These are phyloP conservation scores for Starmera quercuum DNA, from an alignment of 805 yeast species.

Conservation along the genomic window DNA sequence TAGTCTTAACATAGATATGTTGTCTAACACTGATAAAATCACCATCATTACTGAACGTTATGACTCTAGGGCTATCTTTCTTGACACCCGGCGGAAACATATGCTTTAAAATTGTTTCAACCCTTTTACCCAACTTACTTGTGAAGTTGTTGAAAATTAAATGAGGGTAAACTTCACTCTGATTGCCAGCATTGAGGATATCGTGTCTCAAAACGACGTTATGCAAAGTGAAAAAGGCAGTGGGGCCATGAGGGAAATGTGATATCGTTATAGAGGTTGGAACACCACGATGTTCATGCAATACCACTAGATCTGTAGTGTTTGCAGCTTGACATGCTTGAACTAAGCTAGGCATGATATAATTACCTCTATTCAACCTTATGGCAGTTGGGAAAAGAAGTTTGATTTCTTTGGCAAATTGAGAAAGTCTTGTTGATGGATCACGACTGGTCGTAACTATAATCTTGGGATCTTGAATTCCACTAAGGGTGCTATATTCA, in stretches of 20 bases:
- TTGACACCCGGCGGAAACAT: conserved; percentile 96
- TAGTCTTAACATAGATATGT: conserved; percentile 86
- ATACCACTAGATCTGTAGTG: conserved; percentile 73
- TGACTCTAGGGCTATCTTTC: conserved; percentile 82
- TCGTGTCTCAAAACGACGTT: conserved; percentile 95
- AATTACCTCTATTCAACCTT: conserved; percentile 88
- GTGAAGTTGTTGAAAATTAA: conserved; percentile 86
- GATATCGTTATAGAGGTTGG: conserved; percentile 90
- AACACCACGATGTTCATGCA: conserved; percentile 97
- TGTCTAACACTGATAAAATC: conserved; percentile 94
- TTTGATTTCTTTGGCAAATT: conserved; percentile 88
- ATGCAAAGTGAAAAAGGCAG: conserved; percentile 88
- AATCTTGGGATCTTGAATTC: conserved; percentile 83
- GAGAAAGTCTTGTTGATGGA: conserved; percentile 78
- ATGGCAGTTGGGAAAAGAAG: conserved; percentile 84
- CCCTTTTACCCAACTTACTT: conserved; percentile 74
- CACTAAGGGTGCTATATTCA: conserved; percentile 83
- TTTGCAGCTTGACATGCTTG: conserved; percentile 76
- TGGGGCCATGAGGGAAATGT: conserved; percentile 98
- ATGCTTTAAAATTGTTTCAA: conserved; percentile 74
- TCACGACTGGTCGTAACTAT: conserved; percentile 92
- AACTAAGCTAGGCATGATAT: conserved; percentile 77
- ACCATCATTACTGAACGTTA: conserved; percentile 82
- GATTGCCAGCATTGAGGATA: conserved; percentile 75
- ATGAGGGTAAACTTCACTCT: conserved; percentile 90